These are phyloP conservation scores for Daldinia bambusicola DNA, from an alignment of 495 filamentous ascomycete genomes.

Conservation along the genomic window DNA sequence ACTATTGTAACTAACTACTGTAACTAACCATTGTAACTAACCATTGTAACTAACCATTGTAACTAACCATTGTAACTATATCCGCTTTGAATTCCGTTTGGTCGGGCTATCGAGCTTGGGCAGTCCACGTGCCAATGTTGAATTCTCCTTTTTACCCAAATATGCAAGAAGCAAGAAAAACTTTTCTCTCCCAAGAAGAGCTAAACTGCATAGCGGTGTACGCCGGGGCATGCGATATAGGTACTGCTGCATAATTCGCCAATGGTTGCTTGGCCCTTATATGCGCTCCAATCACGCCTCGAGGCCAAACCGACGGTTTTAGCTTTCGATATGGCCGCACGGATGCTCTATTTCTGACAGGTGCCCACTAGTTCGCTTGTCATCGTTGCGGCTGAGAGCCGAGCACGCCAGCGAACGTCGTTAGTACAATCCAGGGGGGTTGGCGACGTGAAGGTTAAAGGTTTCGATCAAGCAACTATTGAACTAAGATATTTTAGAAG, in stretches of 20 bases:
- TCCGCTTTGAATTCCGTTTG: background rate
- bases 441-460: no score
- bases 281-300: conserved; percentile 38
- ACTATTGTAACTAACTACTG: background rate
- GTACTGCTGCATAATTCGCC: background rate
- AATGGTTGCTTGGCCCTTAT: background rate
- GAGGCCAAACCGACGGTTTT: background rate
- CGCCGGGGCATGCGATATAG: background rate
- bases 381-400: conserved; percentile 20
- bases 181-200: background rate
- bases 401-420: background rate
- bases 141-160: background rate
- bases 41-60: background rate
- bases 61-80: no score
- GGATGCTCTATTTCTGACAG: background rate
- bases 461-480: no score
- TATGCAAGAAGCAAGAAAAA: background rate
- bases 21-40: background rate
- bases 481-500: background rate
- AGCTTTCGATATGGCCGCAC: background rate
- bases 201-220: background rate
- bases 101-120: background rate
- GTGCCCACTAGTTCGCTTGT: background rate
- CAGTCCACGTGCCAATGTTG: background rate
- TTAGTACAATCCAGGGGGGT: no score